Evolutionary conservation across 495 filamentous ascomycete genomes (phyloP).

Genomic region (Trichoderma virens): DNA sequence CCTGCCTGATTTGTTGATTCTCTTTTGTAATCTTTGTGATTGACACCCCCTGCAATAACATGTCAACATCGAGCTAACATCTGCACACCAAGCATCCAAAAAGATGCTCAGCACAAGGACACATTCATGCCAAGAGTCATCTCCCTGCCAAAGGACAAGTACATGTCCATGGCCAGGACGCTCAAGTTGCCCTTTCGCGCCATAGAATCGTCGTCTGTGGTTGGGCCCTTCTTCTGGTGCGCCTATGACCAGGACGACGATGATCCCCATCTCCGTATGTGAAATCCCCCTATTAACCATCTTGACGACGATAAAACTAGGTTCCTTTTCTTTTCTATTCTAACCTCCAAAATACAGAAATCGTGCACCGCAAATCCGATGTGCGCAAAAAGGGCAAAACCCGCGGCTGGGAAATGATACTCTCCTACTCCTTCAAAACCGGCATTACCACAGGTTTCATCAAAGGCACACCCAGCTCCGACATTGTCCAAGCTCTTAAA

Average conservation of each 20-base stretch:
- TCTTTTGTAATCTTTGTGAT: too few species aligned
- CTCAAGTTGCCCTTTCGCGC: slow-evolving; percentile 42
- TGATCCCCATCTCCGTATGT: slow-evolving; percentile 43
- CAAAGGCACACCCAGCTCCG: slow-evolving; percentile 45
- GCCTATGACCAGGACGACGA: slow-evolving; percentile 43
- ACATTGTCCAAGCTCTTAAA: slow-evolving; percentile 36
- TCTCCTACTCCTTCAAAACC: slow-evolving; percentile 45
- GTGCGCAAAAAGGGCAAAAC: slow-evolving; percentile 51
- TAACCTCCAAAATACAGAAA: slow-evolving; percentile 26
- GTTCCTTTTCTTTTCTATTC: too few species aligned
- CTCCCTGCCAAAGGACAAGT: slow-evolving; percentile 31
- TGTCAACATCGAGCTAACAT: neutral
- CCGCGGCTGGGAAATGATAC: slow-evolving; percentile 50
- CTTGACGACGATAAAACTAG: slow-evolving; percentile 1
- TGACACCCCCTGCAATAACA: too few species aligned
- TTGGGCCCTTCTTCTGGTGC: slow-evolving; percentile 51
- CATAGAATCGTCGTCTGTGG: slow-evolving; percentile 42
- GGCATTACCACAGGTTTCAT: slow-evolving; percentile 45
- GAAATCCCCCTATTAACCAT: neutral
- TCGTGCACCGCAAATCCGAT: slow-evolving; percentile 49
- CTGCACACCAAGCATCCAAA: slow-evolving; percentile 34
- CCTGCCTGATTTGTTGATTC: too few species aligned
- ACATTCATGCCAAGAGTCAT: slow-evolving; percentile 44
- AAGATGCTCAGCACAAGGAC: slow-evolving; percentile 39
- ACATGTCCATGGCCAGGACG: slow-evolving; percentile 34